These are phyloP conservation scores for Metschnikowia proteae DNA, from an alignment of 805 yeast species.

Conservation along the genomic window DNA sequence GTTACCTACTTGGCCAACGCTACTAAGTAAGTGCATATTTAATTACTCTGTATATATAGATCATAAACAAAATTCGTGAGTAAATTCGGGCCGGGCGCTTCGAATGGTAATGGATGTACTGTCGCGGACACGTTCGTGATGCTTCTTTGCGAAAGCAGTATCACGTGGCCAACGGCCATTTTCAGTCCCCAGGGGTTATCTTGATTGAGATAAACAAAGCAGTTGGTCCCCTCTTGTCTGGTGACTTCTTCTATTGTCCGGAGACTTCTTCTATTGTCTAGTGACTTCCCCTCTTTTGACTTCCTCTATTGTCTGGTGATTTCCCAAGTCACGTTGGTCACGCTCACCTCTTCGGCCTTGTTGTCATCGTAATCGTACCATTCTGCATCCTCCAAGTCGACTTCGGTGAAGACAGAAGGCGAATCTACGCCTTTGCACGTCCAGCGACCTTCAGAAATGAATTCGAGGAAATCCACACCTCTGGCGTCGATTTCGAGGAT, in stretches of 20 bases:
- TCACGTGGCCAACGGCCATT: no score
- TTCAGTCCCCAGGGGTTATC: no score
- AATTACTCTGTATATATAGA: slow-evolving; percentile 14
- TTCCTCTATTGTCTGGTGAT: slow-evolving; percentile 32
- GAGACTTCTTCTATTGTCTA: no score
- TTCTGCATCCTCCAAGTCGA: slow-evolving; percentile 75
- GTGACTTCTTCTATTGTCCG: no score
- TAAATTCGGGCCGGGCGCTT: no score
- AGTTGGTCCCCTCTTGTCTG: no score
- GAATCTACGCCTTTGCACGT: slow-evolving; percentile 51
- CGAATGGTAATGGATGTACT: no score
- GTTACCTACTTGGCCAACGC: slow-evolving; percentile 70
- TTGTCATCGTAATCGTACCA: slow-evolving; percentile 96
- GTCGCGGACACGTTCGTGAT: no score
- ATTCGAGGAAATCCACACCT: slow-evolving; percentile 71
- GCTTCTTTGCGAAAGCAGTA: no score
- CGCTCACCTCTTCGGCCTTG: slow-evolving; percentile 72
- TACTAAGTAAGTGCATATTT: slow-evolving; percentile 30
- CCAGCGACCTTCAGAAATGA: slow-evolving; percentile 65
- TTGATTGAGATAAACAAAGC: no score
- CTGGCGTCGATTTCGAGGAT: slow-evolving; percentile 77
- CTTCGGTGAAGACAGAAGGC: slow-evolving; percentile 51
- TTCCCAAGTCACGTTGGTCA: slow-evolving; percentile 70
- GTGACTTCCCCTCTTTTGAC: neutral
- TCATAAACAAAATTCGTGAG: neutral